Evolutionary conservation across 768 basidiomycete species (phyloP).

Genomic region (Asterophora lycoperdoides): DNA sequence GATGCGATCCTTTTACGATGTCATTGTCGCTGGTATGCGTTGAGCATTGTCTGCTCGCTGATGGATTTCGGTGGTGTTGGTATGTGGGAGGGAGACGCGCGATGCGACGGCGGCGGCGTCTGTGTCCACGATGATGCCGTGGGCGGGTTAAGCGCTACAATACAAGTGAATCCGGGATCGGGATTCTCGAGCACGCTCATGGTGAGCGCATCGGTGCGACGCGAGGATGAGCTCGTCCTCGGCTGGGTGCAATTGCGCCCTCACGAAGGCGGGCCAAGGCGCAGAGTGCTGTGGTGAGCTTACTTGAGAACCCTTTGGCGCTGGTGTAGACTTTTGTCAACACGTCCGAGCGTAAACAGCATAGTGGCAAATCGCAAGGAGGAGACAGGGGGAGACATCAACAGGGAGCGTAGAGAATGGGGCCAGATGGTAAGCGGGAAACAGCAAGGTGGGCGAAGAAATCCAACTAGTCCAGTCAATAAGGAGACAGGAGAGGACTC

Average conservation of each 20-base stretch:
- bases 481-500: no score
- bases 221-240: conserved; percentile 98
- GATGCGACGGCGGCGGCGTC: conserved; percentile 95
- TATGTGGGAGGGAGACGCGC: conserved; percentile 84
- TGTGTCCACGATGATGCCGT: conserved; percentile 93
- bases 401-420: conserved; percentile 93
- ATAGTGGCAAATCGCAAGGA: no score
- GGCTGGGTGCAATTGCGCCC: conserved; percentile 76
- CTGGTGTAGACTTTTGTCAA: no score
- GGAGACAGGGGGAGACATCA: no score
- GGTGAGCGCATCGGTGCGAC: conserved; percentile 74
- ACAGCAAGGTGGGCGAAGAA: conserved; percentile 85
- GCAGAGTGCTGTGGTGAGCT: no score
- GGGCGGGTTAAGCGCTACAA: background rate
- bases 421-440: conserved; percentile 91
- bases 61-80: conserved; percentile 95
- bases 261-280: no score
- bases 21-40: conserved; percentile 88
- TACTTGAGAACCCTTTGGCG: no score
- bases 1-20: no score
- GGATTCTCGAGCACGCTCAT: conserved; percentile 91
- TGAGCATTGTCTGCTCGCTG: conserved; percentile 96
- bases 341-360: no score
- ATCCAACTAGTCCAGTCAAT: no score
- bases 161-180: conserved; percentile 53